Conservation (phyloP, 306 rosid species). For the Casuarina equisetifolia region DNA sequence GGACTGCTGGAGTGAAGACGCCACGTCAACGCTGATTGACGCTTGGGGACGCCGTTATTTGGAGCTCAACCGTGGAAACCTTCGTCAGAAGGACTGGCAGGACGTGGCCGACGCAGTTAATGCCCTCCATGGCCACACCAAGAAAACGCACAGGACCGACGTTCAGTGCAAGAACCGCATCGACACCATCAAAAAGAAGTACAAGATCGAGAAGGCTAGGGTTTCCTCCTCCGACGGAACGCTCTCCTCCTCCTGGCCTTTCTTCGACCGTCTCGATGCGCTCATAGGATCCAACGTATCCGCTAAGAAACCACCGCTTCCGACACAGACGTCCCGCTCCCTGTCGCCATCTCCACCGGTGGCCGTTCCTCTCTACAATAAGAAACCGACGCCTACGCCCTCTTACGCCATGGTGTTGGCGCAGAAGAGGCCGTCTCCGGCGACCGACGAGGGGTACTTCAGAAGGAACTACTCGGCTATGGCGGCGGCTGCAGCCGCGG, state of each 20-base stretch:
- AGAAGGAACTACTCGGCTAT: conserved; percentile 82
- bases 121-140: conserved; percentile 83
- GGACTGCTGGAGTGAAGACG: conserved; percentile 96
- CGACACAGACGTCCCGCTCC: conserved; percentile 42
- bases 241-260: conserved; percentile 64
- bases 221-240: conserved; percentile 58
- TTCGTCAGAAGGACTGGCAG: conserved; percentile 98
- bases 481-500: conserved; percentile 90
- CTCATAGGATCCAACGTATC: conserved; percentile 59
- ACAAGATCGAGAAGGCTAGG: conserved; percentile 88
- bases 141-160: conserved; percentile 89
- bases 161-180: conserved; percentile 96
- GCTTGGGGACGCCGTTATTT: conserved; percentile 93
- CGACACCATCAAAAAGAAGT: conserved; percentile 93
- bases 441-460: conserved; percentile 56
- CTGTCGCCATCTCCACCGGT: conserved; percentile 64
- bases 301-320: conserved; percentile 46
- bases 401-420: conserved; percentile 49
- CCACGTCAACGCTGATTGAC: conserved; percentile 80
- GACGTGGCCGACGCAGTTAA: conserved; percentile 96
- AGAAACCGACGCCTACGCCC: conserved; percentile 35
- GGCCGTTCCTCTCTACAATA: conserved; percentile 39
- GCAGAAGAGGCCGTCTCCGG: conserved; percentile 59
- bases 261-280: conserved; percentile 64
- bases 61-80: conserved; percentile 94